These are phyloP conservation scores for Cylindricascospora bacillispora DNA, from an alignment of 1,139 yeast species.

Conservation along the genomic window DNA sequence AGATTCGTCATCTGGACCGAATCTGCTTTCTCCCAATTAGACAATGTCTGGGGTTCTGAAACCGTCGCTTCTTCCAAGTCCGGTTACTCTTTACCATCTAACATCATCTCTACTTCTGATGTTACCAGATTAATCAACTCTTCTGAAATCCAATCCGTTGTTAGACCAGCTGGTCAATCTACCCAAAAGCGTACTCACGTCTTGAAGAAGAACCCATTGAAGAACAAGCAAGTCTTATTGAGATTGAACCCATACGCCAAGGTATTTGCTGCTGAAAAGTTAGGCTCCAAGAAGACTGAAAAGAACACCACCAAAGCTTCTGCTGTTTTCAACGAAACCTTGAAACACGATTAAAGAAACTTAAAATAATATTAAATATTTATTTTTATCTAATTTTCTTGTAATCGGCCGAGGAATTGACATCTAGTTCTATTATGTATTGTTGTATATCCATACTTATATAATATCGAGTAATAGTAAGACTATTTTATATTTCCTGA, in stretches of 20 bases:
- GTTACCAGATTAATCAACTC: conserved; percentile 97
- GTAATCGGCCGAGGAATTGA: too few relatives aligned
- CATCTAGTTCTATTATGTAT: too few relatives aligned
- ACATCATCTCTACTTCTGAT: conserved; percentile 93
- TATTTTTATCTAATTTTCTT: too few relatives aligned
- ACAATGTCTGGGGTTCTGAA: conserved; percentile 94
- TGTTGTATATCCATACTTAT: too few relatives aligned
- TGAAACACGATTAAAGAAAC: conserved; percentile 44
- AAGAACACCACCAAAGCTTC: conserved; percentile 54
- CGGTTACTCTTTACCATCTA: conserved; percentile 84
- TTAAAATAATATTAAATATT: conserved; percentile 4
- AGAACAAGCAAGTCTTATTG: conserved; percentile 97
- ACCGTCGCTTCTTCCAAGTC: conserved; percentile 75
- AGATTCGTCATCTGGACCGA: conserved; percentile 99
- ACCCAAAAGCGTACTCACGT: conserved; percentile 90
- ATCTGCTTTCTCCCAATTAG: conserved; percentile 94
- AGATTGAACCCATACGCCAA: conserved; percentile 99
- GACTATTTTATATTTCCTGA: too few relatives aligned
- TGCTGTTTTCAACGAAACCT: conserved; percentile 57
- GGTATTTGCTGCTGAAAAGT: conserved; percentile 86
- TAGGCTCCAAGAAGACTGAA: conserved; percentile 74
- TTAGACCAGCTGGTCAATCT: conserved; percentile 93
- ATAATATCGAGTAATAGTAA: too few relatives aligned
- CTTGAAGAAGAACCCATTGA: conserved; percentile 99
- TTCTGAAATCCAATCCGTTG: conserved; percentile 95